These are phyloP conservation scores for Penicillium cataractarum DNA, from an alignment of 495 filamentous ascomycete species.

Conservation along the genomic window DNA sequence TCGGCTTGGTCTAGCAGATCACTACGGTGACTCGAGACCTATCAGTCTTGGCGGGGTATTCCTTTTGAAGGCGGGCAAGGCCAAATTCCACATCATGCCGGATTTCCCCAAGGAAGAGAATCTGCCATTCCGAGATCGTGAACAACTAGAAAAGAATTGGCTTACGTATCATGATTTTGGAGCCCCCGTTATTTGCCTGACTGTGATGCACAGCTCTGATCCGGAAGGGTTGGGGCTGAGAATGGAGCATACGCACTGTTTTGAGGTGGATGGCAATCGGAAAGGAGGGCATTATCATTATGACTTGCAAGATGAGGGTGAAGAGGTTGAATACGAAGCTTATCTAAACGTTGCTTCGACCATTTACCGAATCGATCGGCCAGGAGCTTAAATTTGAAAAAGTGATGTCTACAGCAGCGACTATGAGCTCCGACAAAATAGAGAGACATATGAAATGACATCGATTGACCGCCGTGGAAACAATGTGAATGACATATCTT, in stretches of 20 bases:
- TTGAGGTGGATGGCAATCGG: conserved; percentile 28
- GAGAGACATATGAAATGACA: neutral
- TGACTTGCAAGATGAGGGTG: conserved; percentile 29
- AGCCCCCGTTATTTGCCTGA: conserved; percentile 41
- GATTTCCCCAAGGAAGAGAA: conserved; percentile 39
- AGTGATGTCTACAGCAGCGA: neutral
- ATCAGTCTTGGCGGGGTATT: conserved; percentile 45
- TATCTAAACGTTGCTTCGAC: conserved; percentile 41
- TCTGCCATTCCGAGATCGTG: conserved; percentile 31
- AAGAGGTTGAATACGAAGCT: conserved; percentile 45
- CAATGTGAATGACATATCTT: neutral
- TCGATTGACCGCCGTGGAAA: neutral
- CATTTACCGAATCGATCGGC: conserved; percentile 43
- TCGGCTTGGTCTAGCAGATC: conserved; percentile 24
- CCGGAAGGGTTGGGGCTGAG: conserved; percentile 35
- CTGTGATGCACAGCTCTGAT: conserved; percentile 44
- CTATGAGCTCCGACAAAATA: neutral
- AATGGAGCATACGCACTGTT: conserved; percentile 51
- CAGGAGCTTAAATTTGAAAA: conserved; percentile 5
- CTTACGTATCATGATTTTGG: conserved; percentile 40
- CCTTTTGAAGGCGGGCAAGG: conserved; percentile 36
- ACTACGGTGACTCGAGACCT: conserved; percentile 31
- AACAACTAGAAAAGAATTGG: conserved; percentile 36
- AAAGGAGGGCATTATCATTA: conserved; percentile 47
- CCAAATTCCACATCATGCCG: conserved; percentile 49